Conservation (phyloP, 2,329 filamentous ascomycete genomes). For the Fusarium metavorans region DNA sequence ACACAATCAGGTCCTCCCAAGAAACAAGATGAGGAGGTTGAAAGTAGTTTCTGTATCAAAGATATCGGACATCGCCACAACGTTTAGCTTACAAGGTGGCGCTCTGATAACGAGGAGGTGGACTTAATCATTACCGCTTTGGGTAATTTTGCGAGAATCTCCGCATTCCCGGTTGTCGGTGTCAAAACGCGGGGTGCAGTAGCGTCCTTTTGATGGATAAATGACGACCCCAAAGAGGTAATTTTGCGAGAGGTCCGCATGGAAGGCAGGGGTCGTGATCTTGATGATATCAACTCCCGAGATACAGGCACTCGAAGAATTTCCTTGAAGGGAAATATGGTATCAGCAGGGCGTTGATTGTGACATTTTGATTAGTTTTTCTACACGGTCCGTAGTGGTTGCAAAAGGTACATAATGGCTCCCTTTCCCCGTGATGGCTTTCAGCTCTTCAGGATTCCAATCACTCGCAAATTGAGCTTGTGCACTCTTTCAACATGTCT, state of each 20-base stretch:
- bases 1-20: background rate
- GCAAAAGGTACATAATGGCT: background rate
- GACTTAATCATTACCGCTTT: background rate
- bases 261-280: background rate
- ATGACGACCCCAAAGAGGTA: background rate
- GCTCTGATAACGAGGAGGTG: background rate
- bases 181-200: conserved; percentile 17
- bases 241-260: conserved; percentile 11
- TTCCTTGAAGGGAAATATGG: background rate
- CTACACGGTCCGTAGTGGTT: background rate
- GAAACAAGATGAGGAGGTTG: background rate
- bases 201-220: background rate
- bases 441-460: background rate
- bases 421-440: background rate
- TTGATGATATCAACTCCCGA: background rate
- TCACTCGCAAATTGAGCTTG: background rate
- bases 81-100: conserved; percentile 1
- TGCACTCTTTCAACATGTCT: conserved; percentile 35
- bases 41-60: background rate
- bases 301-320: background rate
- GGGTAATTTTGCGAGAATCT: conserved; percentile 12
- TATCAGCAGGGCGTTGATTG: background rate
- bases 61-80: background rate
- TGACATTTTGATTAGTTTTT: background rate
- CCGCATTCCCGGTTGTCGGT: background rate